These are phyloP conservation scores for Lactuca sativa DNA, from an alignment of 129 eudicot genomes.

Conservation along the genomic window DNA sequence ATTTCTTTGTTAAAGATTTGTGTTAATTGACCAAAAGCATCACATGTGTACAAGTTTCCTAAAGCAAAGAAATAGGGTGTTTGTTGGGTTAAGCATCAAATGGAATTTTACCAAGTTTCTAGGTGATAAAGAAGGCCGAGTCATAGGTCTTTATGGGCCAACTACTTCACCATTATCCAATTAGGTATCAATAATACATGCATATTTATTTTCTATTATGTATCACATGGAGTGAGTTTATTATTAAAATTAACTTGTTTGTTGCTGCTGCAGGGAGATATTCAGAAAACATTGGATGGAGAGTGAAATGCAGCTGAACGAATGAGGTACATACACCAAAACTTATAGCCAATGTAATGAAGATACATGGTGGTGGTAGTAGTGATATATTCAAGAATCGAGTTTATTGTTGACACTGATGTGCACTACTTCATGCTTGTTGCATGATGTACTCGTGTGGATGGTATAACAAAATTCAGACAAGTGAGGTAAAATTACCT, in stretches of 20 bases:
- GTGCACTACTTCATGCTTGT: too few relatives aligned
- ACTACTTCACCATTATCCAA: conserved; percentile 65
- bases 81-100: conserved; percentile 63
- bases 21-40: conserved; percentile 66
- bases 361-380: too few relatives aligned
- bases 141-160: conserved; percentile 61
- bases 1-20: conserved; percentile 44
- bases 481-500: too few relatives aligned
- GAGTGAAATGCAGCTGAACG: conserved; percentile 1
- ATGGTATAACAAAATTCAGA: too few relatives aligned
- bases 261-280: conserved; percentile 49
- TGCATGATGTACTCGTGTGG: too few relatives aligned
- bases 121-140: conserved; percentile 75
- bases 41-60: conserved; percentile 67
- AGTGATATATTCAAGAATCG: too few relatives aligned
- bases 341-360: not conserved
- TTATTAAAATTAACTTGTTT: not conserved
- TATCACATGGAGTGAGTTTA: too few relatives aligned
- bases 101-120: conserved; percentile 97
- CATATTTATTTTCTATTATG: too few relatives aligned
- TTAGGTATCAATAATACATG: conserved; percentile 40
- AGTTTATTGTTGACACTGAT: too few relatives aligned
- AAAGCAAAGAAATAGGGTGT: conserved; percentile 15
- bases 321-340: not conserved
- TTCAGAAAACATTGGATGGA: conserved; percentile 48